Evolutionary conservation across 768 basidiomycete genomes (phyloP), one percentile per base, ranked within the genome.

Genomic region (Auriscalpium orientale): DNA sequence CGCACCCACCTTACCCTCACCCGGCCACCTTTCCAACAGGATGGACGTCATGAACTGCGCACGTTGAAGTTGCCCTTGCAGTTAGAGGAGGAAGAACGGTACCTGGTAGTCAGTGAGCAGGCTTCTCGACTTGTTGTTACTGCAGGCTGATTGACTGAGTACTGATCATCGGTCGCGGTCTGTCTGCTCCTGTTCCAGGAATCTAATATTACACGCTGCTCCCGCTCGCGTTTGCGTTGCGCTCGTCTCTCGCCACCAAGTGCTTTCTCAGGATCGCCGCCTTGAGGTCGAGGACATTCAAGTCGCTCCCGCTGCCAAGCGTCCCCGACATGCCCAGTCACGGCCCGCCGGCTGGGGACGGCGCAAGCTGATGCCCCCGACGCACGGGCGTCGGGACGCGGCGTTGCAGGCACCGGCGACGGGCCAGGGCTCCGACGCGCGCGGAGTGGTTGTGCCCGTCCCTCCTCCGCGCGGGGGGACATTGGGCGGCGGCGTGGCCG

Each of bases 181-280:
- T n/a, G n/a, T n/a, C n/a, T n/a, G n/a, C n/a, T n/a, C n/a, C n/a
- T n/a, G n/a, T n/a, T n/a, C n/a, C n/a, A n/a, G n/a, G n/a, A n/a
- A n/a, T n/a, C n/a, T n/a, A n/a, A n/a, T n/a, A n/a, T n/a, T n/a
- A n/a, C n/a, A n/a, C n/a, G n/a, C n/a, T n/a, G n/a, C n/a, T n/a
- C 36, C 64, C 66, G 52, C 59, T 67, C 70, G 46, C 47, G 6
- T 15, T 63, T n/a, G 59, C 63, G 44, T 65, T 66, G 12, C 86
- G 76, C 58, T 91, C 86, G 46, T 87, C 82, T 33, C 81, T 82
- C 8, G 83, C 79, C 11, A 94, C 85, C 16, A 98, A 76, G 71
- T 97, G 93, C 54, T 83, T 79, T 49, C 87, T 75, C 16, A 98
- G 71, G 1, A 97, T 81, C 64, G 80, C 82, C 3, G 85, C 85